Evolutionary conservation across 1,284 basidiomycete genomes (phyloP).

Genomic region (Gomphus sp.): DNA sequence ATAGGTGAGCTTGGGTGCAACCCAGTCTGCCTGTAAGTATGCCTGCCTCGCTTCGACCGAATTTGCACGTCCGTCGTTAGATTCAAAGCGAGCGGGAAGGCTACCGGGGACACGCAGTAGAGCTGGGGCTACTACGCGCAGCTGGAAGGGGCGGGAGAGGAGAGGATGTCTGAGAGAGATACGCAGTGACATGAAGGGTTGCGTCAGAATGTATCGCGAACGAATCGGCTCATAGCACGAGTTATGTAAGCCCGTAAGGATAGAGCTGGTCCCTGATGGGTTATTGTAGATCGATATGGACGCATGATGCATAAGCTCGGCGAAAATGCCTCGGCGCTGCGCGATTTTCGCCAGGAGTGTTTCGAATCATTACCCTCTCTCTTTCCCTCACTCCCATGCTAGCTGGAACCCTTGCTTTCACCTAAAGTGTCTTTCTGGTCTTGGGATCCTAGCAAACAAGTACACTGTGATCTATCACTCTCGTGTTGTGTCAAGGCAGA

Average conservation of each 20-base stretch:
- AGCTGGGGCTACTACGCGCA: not conserved
- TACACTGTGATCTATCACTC: not conserved
- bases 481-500: slow-evolving; percentile 11
- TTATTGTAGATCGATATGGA: not conserved
- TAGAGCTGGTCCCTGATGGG: not conserved
- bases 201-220: not conserved
- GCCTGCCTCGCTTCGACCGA: slow-evolving; percentile 21
- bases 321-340: slow-evolving; percentile 8
- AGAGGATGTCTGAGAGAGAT: not conserved
- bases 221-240: not conserved
- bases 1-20: slow-evolving; percentile 63
- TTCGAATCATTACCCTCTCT: not conserved
- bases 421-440: not conserved
- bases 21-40: slow-evolving; percentile 57
- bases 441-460: not conserved
- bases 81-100: not conserved
- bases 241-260: not conserved
- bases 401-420: not conserved
- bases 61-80: not conserved
- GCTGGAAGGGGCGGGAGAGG: not conserved
- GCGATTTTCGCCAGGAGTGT: slow-evolving; percentile 8
- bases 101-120: not conserved
- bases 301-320: not conserved
- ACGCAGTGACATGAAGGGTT: not conserved
- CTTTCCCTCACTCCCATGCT: not conserved